Evolutionary conservation across 2,329 filamentous ascomycete genomes (phyloP).

Genomic region (Aquanectria penicillioides): DNA sequence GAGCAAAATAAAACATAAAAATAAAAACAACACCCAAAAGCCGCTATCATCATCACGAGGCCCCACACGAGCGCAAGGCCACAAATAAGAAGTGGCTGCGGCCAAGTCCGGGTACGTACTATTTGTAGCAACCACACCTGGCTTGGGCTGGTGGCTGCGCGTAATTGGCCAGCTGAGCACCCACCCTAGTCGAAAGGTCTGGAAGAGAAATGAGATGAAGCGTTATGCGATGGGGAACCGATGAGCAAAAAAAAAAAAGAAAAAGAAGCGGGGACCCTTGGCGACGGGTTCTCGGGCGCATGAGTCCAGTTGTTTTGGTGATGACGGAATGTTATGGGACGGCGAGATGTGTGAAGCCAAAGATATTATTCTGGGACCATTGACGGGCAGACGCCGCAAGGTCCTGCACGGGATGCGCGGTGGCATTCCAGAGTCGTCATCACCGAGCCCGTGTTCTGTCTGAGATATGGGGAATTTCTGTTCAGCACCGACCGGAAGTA

Average conservation of each 20-base stretch:
- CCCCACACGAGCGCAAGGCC: conserved; percentile 1
- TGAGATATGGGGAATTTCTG: not conserved
- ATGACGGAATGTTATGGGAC: not conserved
- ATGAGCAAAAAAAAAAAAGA: not conserved
- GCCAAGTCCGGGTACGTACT: conserved; percentile 3
- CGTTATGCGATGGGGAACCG: conserved; percentile 13
- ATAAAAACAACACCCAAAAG: not conserved
- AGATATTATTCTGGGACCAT: not conserved
- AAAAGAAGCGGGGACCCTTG: conserved; percentile 6
- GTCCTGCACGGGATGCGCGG: not conserved
- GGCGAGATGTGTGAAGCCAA: not conserved
- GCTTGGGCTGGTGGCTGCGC: conserved; percentile 6
- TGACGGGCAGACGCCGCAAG: not conserved
- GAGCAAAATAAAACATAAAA: not conserved
- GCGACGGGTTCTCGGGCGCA: not conserved
- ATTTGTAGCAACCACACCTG: not conserved
- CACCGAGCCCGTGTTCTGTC: not conserved
- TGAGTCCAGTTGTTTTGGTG: not conserved
- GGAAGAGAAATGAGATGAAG: conserved; percentile 18
- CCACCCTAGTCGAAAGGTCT: not conserved
- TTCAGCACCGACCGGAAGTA: not conserved
- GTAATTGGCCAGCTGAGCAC: not conserved
- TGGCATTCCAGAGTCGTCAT: not conserved
- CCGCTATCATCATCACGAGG: not conserved
- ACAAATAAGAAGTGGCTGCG: conserved; percentile 2